Evolutionary conservation across 768 basidiomycete species (phyloP).

Genomic region (Boletus reticuloceps): DNA sequence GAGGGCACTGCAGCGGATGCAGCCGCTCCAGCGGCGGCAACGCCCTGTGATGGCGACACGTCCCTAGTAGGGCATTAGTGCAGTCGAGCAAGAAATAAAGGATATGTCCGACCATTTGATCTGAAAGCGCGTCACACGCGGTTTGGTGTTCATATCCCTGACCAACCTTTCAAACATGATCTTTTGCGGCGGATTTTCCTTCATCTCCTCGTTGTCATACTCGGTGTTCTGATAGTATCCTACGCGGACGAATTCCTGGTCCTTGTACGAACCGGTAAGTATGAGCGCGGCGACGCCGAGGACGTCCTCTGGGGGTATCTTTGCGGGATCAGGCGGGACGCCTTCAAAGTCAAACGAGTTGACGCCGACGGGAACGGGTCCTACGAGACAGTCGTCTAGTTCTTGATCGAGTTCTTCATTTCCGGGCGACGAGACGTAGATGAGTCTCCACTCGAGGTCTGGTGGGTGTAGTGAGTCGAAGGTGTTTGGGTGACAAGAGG

Average conservation of each 20-base stretch:
- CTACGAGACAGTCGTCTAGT: conserved; percentile 95
- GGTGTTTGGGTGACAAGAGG: neutral
- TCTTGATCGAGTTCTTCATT: conserved; percentile 94
- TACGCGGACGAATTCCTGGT: conserved; percentile 98
- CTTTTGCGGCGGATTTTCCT: conserved; percentile 60
- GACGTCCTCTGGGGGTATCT: conserved; percentile 87
- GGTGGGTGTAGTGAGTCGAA: neutral
- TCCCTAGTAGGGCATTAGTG: conserved; percentile 47
- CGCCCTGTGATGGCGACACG: conserved; percentile 46
- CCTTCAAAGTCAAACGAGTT: conserved; percentile 98
- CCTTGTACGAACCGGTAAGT: conserved; percentile 91
- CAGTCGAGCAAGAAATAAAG: neutral
- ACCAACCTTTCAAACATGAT: conserved; percentile 79
- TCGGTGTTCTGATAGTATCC: conserved; percentile 99
- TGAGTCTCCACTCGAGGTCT: conserved; percentile 99
- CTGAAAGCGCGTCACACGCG: conserved; percentile 90
- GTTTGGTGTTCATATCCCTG: conserved; percentile 87
- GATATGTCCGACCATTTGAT: conserved; percentile 68
- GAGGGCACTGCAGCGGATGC: conserved; percentile 74
- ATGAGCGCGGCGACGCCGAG: conserved; percentile 97
- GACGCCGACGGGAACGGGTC: conserved; percentile 94
- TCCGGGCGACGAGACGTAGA: conserved; percentile 93
- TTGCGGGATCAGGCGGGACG: conserved; percentile 74
- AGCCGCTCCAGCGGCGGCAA: conserved; percentile 55
- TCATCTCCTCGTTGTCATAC: conserved; percentile 94